These are phyloP conservation scores for Cladosporium sp. DNA, from an alignment of 2,329 filamentous ascomycete genomes.

Conservation along the genomic window DNA sequence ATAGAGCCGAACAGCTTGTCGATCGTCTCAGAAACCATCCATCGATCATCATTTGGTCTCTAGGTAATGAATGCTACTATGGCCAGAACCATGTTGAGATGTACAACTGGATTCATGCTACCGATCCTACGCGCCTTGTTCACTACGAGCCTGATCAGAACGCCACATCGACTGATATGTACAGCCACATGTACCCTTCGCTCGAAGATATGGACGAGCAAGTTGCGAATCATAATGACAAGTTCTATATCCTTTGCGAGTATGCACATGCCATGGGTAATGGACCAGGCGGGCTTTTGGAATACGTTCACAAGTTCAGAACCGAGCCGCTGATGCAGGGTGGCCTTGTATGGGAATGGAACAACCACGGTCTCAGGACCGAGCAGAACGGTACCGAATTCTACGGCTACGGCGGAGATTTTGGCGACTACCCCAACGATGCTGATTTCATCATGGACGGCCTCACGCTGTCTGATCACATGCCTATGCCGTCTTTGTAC, in stretches of 20 bases:
- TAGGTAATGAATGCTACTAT: slow-evolving; percentile 69
- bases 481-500: slow-evolving; percentile 34
- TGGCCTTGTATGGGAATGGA: slow-evolving; percentile 47
- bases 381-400: slow-evolving; percentile 32
- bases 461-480: slow-evolving; percentile 36
- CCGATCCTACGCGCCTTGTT: slow-evolving; percentile 55
- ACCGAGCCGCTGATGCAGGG: slow-evolving; percentile 58
- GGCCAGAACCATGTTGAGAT: slow-evolving; percentile 64
- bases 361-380: slow-evolving; percentile 38
- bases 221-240: slow-evolving; percentile 18
- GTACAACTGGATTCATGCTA: slow-evolving; percentile 56
- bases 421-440: slow-evolving; percentile 36
- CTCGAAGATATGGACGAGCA: slow-evolving; percentile 43
- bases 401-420: slow-evolving; percentile 39
- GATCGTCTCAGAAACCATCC: slow-evolving; percentile 68
- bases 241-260: slow-evolving; percentile 55
- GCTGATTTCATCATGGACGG: slow-evolving; percentile 41
- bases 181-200: slow-evolving; percentile 61
- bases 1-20: slow-evolving; percentile 60
- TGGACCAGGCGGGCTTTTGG: slow-evolving; percentile 53
- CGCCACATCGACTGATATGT: slow-evolving; percentile 60
- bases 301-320: slow-evolving; percentile 59
- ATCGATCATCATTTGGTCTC: slow-evolving; percentile 65
- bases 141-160: slow-evolving; percentile 63
- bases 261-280: slow-evolving; percentile 66